Percentiles rank a stretch among this genome's conserved stretches.
These are phyloP conservation scores for Nicotiana undulata DNA, from an alignment of 257 asterid species.

Conservation along the genomic window DNA sequence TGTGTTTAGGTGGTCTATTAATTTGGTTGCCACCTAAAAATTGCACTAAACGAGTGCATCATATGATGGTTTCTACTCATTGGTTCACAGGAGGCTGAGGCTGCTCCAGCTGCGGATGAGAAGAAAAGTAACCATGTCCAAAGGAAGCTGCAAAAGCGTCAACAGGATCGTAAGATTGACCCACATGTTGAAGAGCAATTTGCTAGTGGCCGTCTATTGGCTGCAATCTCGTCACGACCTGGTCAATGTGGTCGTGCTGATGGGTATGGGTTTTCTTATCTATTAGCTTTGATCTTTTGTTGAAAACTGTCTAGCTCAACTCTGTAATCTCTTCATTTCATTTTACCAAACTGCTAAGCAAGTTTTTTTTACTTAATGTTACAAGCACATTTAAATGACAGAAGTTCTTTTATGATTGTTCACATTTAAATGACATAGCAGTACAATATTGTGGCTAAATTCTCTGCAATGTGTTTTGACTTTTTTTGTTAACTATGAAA, in stretches of 20 bases:
- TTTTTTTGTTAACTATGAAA: neutral
- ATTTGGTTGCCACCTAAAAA: neutral
- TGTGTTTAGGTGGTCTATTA: neutral
- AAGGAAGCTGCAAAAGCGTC: slow-evolving; percentile 38
- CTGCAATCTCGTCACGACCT: slow-evolving; percentile 44
- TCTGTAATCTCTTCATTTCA: neutral
- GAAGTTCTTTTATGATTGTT: no score
- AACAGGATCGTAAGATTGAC: slow-evolving; percentile 39
- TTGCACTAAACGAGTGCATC: neutral
- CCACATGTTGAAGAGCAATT: slow-evolving; percentile 47
- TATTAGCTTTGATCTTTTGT: neutral
- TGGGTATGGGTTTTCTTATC: slow-evolving; percentile 22
- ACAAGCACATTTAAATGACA: neutral
- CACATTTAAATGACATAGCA: neutral
- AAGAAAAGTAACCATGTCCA: slow-evolving; percentile 38
- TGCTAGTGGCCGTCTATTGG: slow-evolving; percentile 37
- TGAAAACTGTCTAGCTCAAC: neutral
- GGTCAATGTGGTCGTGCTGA: slow-evolving; percentile 54
- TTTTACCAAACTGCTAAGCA: neutral
- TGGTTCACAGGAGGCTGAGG: slow-evolving; percentile 23
- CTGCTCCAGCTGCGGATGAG: slow-evolving; percentile 27
- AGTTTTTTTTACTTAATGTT: neutral
- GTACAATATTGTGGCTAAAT: neutral
- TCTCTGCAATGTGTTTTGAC: neutral
- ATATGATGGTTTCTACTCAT: neutral